Percentiles rank a stretch among this genome's conserved stretches.
Evolutionary conservation across 192 early-diverging fungal genomes (phyloP).

Genomic region (Spizellomyces punctatus): DNA sequence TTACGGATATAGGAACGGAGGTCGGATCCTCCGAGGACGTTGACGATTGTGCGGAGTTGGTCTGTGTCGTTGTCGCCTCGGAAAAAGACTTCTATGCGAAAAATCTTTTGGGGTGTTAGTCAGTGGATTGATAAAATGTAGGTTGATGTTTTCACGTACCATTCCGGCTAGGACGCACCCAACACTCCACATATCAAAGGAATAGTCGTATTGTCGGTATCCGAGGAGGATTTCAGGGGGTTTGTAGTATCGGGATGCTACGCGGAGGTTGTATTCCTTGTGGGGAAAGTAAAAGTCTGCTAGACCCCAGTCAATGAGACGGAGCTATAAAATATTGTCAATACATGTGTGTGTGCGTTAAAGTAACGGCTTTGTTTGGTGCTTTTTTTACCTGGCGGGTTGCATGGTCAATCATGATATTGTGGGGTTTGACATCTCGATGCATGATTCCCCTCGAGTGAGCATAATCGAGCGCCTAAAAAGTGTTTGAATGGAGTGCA

Average conservation of each 20-base stretch:
- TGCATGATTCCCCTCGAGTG: conserved; percentile 55
- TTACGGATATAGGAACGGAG: conserved; percentile 35
- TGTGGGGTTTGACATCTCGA: conserved; percentile 57
- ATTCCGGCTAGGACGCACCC: conserved; percentile 55
- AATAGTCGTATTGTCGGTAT: conserved; percentile 46
- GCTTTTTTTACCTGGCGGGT: neutral
- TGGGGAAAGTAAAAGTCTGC: conserved; percentile 43
- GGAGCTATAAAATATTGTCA: conserved; percentile 7
- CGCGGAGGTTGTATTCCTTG: conserved; percentile 38
- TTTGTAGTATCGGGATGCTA: conserved; percentile 52
- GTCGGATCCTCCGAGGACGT: conserved; percentile 40
- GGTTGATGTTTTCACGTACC: conserved; percentile 23
- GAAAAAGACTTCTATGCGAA: conserved; percentile 43
- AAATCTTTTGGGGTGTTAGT: conserved; percentile 29
- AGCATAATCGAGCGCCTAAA: conserved; percentile 28
- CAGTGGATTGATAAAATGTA: neutral
- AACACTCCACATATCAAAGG: conserved; percentile 52
- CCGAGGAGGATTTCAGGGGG: conserved; percentile 51
- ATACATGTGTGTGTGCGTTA: too few species aligned
- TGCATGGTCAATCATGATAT: conserved; percentile 45
- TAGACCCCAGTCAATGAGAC: conserved; percentile 53
- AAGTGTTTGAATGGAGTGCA: neutral
- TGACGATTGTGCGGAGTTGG: conserved; percentile 41
- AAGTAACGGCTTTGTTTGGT: too few species aligned
- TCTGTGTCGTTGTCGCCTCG: conserved; percentile 42